Evolutionary conservation across 1,284 basidiomycete genomes (phyloP), one percentile per base, ranked within the genome.

Genomic region (Singerocomus rubriflavus): DNA sequence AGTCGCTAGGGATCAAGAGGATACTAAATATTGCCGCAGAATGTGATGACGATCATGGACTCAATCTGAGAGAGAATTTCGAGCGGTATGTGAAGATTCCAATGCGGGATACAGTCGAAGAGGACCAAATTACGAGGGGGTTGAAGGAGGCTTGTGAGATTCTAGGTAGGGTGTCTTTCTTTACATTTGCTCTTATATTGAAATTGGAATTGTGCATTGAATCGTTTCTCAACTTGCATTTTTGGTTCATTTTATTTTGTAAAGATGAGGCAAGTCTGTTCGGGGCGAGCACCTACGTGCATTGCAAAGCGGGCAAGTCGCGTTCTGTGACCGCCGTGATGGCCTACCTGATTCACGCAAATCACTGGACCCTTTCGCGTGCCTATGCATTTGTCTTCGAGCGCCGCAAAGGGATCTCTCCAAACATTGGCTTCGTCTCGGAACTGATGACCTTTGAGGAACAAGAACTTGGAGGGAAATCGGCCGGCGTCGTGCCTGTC

Each of bases 361-460:
- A 97, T 63, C 91, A 93, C 60, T 98, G 95, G 95, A 88, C 93
- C 8, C 79, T 98, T 44, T 88, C 91, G 29, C 84, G 84, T 45
- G 91, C 95, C 0, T 98, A 98, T 66, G 75, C 85, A 1, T 95
- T 93, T 65, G 95, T 98, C 21, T 79, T 91, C 36, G 93, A 95
- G 61, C 81, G 93, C 9, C 82, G 96, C 41, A 88, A 89, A 57
- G 91, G 89, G 57, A 94, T 98, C 58, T 93, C 89, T n/a, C 95
- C 96, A 9, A 98, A 98, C 67, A 98, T 99, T 58, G 95, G 95
- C 6, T 98, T 98, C 69, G 92, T 98, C 31, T 93, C 91, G 12
- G 95, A 98, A 70, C 79, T 98, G 38, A 98, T 98, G 93, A 88
- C 84, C 44, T 98, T 93, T 64, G 95, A 98, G 71, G 91, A 96